Percentiles rank a stretch among this genome's conserved stretches.
phyloP scores from a whole-genome alignment of 2,329 filamentous ascomycete genomes.

The Fusarium stilboides region DNA sequence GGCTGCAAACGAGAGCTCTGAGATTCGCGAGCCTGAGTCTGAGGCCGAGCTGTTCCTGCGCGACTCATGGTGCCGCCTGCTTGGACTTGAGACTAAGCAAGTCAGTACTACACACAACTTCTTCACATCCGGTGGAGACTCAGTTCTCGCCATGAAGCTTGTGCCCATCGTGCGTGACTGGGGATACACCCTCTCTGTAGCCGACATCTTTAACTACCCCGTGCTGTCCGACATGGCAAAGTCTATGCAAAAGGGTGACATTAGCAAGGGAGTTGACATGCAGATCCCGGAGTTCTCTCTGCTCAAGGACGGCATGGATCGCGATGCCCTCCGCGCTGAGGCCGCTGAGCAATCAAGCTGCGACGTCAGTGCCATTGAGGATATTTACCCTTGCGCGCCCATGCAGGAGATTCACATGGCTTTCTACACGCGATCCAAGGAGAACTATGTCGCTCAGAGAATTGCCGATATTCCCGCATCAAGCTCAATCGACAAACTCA shows the following conservation, averaged over 20 bases:
- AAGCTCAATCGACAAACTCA: slow-evolving; percentile 54
- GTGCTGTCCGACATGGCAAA: slow-evolving; percentile 62
- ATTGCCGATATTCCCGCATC: slow-evolving; percentile 58
- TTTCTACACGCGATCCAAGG: slow-evolving; percentile 63
- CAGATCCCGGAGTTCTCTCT: slow-evolving; percentile 58
- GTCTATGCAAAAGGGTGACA: slow-evolving; percentile 45
- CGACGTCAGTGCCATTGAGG: slow-evolving; percentile 57
- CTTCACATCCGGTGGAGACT: slow-evolving; percentile 65
- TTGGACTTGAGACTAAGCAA: slow-evolving; percentile 53
- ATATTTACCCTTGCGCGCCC: slow-evolving; percentile 68
- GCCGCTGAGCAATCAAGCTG: slow-evolving; percentile 53
- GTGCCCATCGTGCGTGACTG: slow-evolving; percentile 59
- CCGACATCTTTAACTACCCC: slow-evolving; percentile 62
- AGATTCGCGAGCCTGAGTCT: slow-evolving; percentile 34
- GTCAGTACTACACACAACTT: slow-evolving; percentile 60
- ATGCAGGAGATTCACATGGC: slow-evolving; percentile 69
- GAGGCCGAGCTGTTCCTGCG: slow-evolving; percentile 50
- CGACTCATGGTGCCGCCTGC: slow-evolving; percentile 55
- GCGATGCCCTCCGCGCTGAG: slow-evolving; percentile 51
- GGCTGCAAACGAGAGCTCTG: slow-evolving; percentile 1
- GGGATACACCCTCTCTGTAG: slow-evolving; percentile 61
- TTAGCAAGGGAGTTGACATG: slow-evolving; percentile 40
- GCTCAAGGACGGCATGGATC: slow-evolving; percentile 51
- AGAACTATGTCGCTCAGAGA: slow-evolving; percentile 66
- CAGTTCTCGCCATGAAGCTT: slow-evolving; percentile 65